Conservation (phyloP, 257 asterid genomes). For the Solanum medicagineum region DNA sequence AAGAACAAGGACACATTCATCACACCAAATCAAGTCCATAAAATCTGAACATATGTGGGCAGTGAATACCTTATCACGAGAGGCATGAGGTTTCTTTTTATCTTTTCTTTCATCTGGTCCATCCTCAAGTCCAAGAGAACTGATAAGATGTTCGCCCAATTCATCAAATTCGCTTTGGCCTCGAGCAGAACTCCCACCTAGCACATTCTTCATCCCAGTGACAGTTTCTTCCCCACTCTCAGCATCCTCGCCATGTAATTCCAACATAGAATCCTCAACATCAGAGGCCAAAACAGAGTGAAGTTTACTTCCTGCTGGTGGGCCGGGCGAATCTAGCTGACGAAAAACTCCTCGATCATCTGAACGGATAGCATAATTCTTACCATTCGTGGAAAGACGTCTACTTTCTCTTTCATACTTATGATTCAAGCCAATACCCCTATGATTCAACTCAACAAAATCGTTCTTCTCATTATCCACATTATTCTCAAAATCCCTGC, state of each 20-base stretch:
- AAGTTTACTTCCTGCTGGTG: conserved; percentile 20
- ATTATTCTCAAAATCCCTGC: conserved; percentile 23
- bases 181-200: conserved; percentile 1
- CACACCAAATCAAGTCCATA: background rate
- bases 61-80: conserved; percentile 57
- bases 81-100: conserved; percentile 25
- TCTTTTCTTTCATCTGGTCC: conserved; percentile 36
- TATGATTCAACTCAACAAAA: conserved; percentile 8
- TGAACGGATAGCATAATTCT: background rate
- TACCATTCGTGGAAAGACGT: background rate
- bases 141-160: conserved; percentile 36
- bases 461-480: conserved; percentile 21
- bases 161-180: conserved; percentile 25
- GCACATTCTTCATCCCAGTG: conserved; percentile 8
- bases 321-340: conserved; percentile 33
- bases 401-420: conserved; percentile 3
- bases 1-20: background rate
- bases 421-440: background rate
- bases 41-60: background rate
- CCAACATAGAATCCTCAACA: conserved; percentile 29
- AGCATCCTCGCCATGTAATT: conserved; percentile 11
- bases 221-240: conserved; percentile 9
- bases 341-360: conserved; percentile 9
- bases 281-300: conserved; percentile 25
- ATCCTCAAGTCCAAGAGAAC: conserved; percentile 40